Conservation (phyloP, 345 rosid genomes). For the Citropsis articulata region DNA sequence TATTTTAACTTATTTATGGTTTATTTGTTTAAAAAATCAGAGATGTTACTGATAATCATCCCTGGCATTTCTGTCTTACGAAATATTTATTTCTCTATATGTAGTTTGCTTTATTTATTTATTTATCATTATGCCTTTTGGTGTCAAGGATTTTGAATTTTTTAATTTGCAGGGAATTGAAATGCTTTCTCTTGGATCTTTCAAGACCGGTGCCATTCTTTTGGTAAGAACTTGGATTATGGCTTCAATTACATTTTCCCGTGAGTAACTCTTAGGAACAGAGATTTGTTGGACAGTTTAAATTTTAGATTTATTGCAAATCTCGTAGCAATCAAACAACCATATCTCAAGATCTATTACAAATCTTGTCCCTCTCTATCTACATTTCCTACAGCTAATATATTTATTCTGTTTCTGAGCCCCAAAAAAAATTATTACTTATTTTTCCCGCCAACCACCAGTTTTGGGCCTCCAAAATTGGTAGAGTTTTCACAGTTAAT, state of each 20-base stretch:
- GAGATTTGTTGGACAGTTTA: not conserved
- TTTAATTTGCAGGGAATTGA: constrained; percentile 76
- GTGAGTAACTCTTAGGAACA: not conserved
- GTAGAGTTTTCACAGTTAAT: not conserved
- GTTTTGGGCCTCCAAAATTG: not conserved
- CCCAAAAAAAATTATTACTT: not conserved
- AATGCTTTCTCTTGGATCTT: constrained; percentile 98
- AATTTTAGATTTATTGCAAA: not conserved
- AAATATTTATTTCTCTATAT: not conserved
- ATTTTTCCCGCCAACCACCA: not conserved
- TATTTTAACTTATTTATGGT: not conserved
- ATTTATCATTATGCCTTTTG: not conserved
- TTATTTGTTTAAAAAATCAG: not conserved
- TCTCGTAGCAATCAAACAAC: not conserved
- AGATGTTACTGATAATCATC: not conserved
- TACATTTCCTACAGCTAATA: too few species aligned
- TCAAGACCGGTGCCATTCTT: constrained; percentile 95
- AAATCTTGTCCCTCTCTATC: too few species aligned
- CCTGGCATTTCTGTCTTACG: not conserved
- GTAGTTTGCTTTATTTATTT: not conserved
- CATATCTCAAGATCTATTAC: not conserved
- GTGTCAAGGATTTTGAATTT: not conserved
- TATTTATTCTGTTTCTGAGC: too few species aligned
- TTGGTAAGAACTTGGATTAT: constrained; percentile 51
- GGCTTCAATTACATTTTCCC: not conserved